phyloP scores from a whole-genome alignment of 1,284 basidiomycete species.

The Pholiota adiposa region DNA sequence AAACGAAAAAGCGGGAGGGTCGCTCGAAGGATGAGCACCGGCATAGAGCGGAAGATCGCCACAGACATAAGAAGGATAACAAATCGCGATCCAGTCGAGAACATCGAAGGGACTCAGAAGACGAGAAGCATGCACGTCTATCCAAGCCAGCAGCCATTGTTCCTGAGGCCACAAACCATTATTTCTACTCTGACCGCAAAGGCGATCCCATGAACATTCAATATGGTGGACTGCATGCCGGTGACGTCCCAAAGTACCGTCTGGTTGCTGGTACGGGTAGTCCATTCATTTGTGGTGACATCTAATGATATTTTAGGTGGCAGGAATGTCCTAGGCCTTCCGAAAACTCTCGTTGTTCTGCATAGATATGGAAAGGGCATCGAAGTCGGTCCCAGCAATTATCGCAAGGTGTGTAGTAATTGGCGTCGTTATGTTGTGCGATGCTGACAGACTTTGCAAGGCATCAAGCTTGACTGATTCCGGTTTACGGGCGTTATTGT shows the following conservation, averaged over 20 bases:
- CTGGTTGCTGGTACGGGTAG: conserved; percentile 54
- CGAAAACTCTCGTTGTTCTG: conserved; percentile 48
- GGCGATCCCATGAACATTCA: conserved; percentile 72
- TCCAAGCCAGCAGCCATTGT: conserved; percentile 18
- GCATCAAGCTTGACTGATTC: conserved; percentile 60
- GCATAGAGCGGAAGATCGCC: conserved; percentile 11
- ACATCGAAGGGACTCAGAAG: conserved; percentile 1
- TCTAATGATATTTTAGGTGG: conserved; percentile 68
- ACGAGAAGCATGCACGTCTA: not conserved
- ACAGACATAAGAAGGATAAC: conserved; percentile 4
- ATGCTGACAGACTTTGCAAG: conserved; percentile 36
- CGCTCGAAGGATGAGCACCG: conserved; percentile 14
- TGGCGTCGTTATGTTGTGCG: not conserved
- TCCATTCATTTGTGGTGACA: conserved; percentile 26
- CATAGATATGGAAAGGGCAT: conserved; percentile 58
- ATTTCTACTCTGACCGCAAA: conserved; percentile 70
- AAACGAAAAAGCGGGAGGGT: conserved; percentile 13
- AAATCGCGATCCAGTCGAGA: conserved; percentile 1
- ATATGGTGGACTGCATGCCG: conserved; percentile 69
- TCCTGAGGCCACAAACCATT: conserved; percentile 29
- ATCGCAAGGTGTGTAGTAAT: conserved; percentile 54
- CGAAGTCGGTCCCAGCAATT: conserved; percentile 56
- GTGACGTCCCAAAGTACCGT: conserved; percentile 71
- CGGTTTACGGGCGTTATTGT: conserved; percentile 53
- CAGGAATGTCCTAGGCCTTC: conserved; percentile 65